Evolutionary conservation across 2,329 filamentous ascomycete species (phyloP), one percentile per base, ranked within the genome.

Genomic region (Clarireedia homoeocarpa): DNA sequence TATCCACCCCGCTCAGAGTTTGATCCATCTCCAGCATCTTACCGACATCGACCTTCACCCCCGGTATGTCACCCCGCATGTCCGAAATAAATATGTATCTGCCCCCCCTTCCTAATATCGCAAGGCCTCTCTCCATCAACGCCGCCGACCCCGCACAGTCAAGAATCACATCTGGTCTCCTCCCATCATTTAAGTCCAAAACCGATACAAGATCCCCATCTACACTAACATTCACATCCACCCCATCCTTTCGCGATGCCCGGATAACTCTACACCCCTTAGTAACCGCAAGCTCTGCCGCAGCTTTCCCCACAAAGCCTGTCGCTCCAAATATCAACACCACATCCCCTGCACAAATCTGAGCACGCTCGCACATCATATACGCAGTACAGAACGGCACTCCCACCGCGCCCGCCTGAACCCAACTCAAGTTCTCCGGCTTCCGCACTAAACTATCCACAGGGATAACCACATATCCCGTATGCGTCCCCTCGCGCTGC

Each of bases 1-100:
- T 48, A 30, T 53, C 47, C 1, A 53, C n/a, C 15, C 51, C 51
- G 17, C 24, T 20, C 20, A 53, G 20, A 45, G 40, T 53, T 39
- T 53, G 51, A 38, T 39, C 42, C 44, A 48, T 40, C 14, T 5
- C 42, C 5, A 53, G n/a, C 42, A 53, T 53, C n/a, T 39, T 48
- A 17, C 36, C 38, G 3, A 53, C 20, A 27, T 48, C 38, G 5
- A 53, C 15, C 20, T 48, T 40, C 3, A 48, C 30, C 38, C 48
- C 51, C 1, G 51, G 23, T 40, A 17, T 1, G 6, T 24, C 51
- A 17, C 42, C 51, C 10, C 42, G 38, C 51, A 53, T 53, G 6
- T 9, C 30, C 7, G 51, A 48, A 6, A 20, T 26, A n/a, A 53
- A 53, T 15, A 46, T 5, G 26, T 48, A 53, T 48, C 51, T 39